Percentiles rank a stretch among this genome's conserved stretches.
Conservation (phyloP, 805 yeast species). For the Scheffersomyces stipitis region DNA sequence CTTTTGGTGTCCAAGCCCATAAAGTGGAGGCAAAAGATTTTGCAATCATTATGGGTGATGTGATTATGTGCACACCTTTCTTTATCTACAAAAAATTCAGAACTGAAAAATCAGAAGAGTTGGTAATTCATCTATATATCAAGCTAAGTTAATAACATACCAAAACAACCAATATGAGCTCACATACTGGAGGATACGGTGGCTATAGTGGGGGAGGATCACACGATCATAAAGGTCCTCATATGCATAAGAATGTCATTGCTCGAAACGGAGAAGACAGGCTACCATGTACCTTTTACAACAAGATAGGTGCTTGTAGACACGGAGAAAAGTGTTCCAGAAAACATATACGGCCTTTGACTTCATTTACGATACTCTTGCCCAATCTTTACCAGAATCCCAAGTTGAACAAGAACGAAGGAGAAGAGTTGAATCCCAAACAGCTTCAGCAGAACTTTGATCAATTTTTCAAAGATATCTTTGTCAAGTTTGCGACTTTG, state of each 20-base stretch:
- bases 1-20: too few species aligned
- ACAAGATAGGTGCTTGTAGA: slow-evolving; percentile 88
- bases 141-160: too few species aligned
- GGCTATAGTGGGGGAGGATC: too few species aligned
- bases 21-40: too few species aligned
- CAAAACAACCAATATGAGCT: too few species aligned
- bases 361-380: slow-evolving; percentile 64
- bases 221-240: neutral
- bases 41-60: too few species aligned
- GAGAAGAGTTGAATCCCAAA: slow-evolving; percentile 30
- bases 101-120: too few species aligned
- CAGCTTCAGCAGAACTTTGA: slow-evolving; percentile 52
- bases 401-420: slow-evolving; percentile 34
- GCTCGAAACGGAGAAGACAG: slow-evolving; percentile 3
- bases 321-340: slow-evolving; percentile 88
- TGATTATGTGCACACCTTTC: too few species aligned
- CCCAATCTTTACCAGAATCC: slow-evolving; percentile 68
- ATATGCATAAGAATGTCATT: neutral
- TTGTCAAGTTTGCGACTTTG: slow-evolving; percentile 52
- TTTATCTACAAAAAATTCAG: too few species aligned
- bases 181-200: too few species aligned
- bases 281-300: slow-evolving; percentile 55
- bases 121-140: too few species aligned
- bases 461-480: slow-evolving; percentile 69
- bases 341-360: slow-evolving; percentile 63